Base-by-base conservation (phyloP, 2,329 filamentous ascomycete species). In the Coleophoma crateriformis region DNA sequence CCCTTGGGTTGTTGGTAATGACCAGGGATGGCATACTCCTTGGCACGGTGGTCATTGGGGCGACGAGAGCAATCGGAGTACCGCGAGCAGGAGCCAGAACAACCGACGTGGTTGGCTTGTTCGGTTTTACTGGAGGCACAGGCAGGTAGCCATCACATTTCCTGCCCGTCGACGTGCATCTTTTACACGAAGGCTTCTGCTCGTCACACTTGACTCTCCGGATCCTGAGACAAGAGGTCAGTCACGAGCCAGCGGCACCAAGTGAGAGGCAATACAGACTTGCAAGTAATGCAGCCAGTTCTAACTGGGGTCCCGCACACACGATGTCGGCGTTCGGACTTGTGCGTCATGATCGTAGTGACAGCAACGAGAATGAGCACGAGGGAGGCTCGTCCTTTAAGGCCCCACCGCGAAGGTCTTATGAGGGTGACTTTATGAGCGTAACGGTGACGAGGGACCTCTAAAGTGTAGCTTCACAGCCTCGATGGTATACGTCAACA, bases 201-300 rank as follows among this genome's bases (percentile, higher is more conserved):
- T 64, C 61, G 35, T 59, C 61, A 45, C 61, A 64, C 42, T 64
- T 64, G 14, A 64, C 59, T 50, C 61, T 52, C 35, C 61, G 54
- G 17, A 61, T 59, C 44, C 62, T 64, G 51, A 45, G 33, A 8
- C 13, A 7, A 27, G 27, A 27, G 27, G 27, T 27, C 22, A 11
- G 13, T 14, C 43, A 17, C 7, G 7, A 13, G 20, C 27, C 27
- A n/a, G 20, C 8, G 14, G 11, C 17, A 19, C 7, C n/a, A 22
- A 17, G 32, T 19, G 13, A 40, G 15, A 39, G 7, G 3, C 7
- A 17, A 22, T 14, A 38, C 35, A n/a, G 13, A 38, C 35, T 38
- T 38, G 35, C 35, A 38, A 38, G 35, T 38, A n/a, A 38, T 13
- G 35, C 35, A 38, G 7, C 35, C 35, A 38, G 35, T 38, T 7